A percentile compares a stretch with the other conserved stretches of the same genome.
Evolutionary conservation across 176 grass and related monocot species (phyloP).

Genomic region (Melocanna baccifera): DNA sequence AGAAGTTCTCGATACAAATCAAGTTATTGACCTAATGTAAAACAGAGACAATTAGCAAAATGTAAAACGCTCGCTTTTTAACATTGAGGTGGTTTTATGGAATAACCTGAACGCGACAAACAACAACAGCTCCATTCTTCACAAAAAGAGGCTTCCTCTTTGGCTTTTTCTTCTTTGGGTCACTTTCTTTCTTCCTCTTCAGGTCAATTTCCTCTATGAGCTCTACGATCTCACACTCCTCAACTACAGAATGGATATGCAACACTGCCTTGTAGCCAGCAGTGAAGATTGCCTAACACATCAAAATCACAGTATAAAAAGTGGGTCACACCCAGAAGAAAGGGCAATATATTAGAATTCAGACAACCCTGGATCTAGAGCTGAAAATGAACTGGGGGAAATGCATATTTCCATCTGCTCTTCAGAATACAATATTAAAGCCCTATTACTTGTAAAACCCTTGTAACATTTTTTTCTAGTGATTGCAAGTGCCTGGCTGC

Average conservation of each 20-base stretch:
- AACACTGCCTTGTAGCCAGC: slow-evolving; percentile 68
- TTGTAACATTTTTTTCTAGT: not conserved
- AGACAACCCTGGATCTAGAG: not conserved
- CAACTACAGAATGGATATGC: slow-evolving; percentile 63
- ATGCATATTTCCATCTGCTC: not conserved
- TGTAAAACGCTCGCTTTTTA: not conserved
- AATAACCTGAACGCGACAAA: slow-evolving; percentile 57
- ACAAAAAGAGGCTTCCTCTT: slow-evolving; percentile 69
- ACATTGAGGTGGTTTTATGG: not conserved
- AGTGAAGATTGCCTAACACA: slow-evolving; percentile 65
- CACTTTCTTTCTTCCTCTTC: slow-evolving; percentile 59
- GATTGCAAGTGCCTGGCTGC: not conserved
- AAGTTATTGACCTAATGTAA: slow-evolving; percentile 54
- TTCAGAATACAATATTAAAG: not conserved
- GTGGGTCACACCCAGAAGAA: not conserved
- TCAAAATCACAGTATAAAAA: not conserved
- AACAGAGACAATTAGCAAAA: slow-evolving; percentile 20
- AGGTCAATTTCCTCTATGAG: slow-evolving; percentile 65
- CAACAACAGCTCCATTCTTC: slow-evolving; percentile 77
- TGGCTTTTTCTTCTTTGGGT: slow-evolving; percentile 54
- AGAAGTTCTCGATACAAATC: slow-evolving; percentile 62
- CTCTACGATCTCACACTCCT: slow-evolving; percentile 78
- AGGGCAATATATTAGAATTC: not conserved
- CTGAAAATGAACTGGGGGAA: not conserved
- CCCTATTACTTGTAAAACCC: not conserved